Evolutionary conservation across 192 early-diverging fungal genomes (phyloP), one percentile per base, ranked within the genome.

Genomic region (Pilobolus umbonatus): DNA sequence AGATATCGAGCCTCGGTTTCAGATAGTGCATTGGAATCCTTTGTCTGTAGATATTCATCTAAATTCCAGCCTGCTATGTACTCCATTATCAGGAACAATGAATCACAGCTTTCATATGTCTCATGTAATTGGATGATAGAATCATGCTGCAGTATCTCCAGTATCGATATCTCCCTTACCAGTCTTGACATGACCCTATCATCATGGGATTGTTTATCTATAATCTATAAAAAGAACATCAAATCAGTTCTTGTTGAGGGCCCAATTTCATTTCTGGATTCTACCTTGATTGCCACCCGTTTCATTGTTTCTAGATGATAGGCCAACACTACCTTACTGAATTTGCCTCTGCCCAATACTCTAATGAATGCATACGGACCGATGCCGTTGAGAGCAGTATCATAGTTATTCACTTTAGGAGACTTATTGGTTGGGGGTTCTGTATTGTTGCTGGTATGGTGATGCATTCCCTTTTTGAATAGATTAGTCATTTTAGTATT

Each of bases 51-150:
- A 62, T 91, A 83, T 75, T 93, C 87, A 59, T 94, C 90, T 29
- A 95, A 74, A 78, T 92, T 89, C 39, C 88, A 88, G 26, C 91
- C 90, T 62, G 74, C 84, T 59, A 88, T 85, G 67, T 92, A 89
- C 67, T 93, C 93, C 90, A 93, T 89, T 48, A 92, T 78, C 32
- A 95, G 78, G 65, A 87, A 89, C 26, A 91, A 85, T 39, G 83
- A 87, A 57, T 90, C 86, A 44, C 81, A 71, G 5, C 86, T 88
- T 60, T 93, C 88, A 24, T 87, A 75, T 11, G 90, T 86, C 50
- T 95, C 91, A 57, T 89, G 83, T 19, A 95, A 75, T 60, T 86
- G 81, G 60, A 97, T 89, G 67, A 97, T 91, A 62, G 93, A 88
- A 29, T 88, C 90, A 56, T 97, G 94, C 47, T 92, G 76, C 3